A percentile compares a stretch with the other conserved stretches of the same genome.
phyloP scores from a whole-genome alignment of 345 rosid species.

The Aegle marmelos region DNA sequence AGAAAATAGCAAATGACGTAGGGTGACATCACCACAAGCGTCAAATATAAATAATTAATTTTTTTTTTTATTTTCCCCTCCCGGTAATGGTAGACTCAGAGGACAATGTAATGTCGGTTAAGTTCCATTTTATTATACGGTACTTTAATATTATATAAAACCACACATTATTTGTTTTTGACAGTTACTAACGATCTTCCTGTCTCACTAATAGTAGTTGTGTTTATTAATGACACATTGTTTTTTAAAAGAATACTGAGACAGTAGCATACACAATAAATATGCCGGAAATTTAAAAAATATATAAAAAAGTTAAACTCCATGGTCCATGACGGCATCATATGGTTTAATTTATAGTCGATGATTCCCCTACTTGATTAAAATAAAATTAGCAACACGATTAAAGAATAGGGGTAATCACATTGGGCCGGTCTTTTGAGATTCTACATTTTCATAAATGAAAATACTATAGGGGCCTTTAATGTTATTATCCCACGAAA shows the following conservation, averaged over 20 bases:
- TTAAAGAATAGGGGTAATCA: neutral
- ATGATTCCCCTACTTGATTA: neutral
- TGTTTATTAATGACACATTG: neutral
- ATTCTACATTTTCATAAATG: neutral
- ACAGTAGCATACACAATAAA: neutral
- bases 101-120: slow-evolving; percentile 24
- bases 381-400: neutral
- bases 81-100: neutral
- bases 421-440: neutral
- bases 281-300: neutral
- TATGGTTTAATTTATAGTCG: neutral
- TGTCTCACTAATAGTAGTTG: slow-evolving; percentile 1
- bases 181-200: slow-evolving; percentile 16
- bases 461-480: neutral
- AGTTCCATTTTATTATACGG: slow-evolving; percentile 5
- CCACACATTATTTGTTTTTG: neutral
- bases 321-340: neutral
- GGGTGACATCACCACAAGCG: slow-evolving; percentile 9
- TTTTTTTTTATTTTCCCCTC: no score
- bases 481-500: neutral
- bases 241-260: neutral
- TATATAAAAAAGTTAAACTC: neutral
- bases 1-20: neutral
- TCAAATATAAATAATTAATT: neutral
- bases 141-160: slow-evolving; percentile 2